Base-by-base conservation (phyloP, 176 grass and related monocot species). In the Otatea glauca region DNA sequence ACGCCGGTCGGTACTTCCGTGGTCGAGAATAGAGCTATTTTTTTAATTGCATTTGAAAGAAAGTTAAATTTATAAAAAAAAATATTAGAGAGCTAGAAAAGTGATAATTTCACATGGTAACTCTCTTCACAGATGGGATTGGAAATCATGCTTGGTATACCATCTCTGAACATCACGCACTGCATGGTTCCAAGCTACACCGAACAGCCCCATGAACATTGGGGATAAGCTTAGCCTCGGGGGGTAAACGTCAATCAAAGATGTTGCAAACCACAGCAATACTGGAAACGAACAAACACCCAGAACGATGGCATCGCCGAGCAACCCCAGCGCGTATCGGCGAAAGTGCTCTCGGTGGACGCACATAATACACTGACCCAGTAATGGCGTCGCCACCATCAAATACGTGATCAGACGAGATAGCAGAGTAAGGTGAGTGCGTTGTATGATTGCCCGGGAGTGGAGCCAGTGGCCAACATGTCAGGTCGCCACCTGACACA, bases 361-460 rank as follows among this genome's bases (percentile, higher is more conserved):
- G 44, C 47, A 32, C 34, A 14, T 17, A 11, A 0, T 43, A 9
- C 27, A 68, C 68, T 35, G 78, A 44, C 50, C 34, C 44, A 27
- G 49, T 4, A 18, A 69, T 76, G 78, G 41, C 71, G 49, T 76
- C 38, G 70, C 78, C 78, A 82, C 86, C 65, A 61, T 21, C 3
- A 37, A 34, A 13, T 54, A 49, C 61, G 62, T 56, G 72, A 44
- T 25, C n/a, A 12, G 62, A 77, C 17, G 34, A 77, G 74, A 21
- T 68, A 3, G 27, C 21, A 4, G 69, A 7, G 4, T 37, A 42
- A 32, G 67, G 59, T 9, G 2, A 74, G 66, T 84, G 68, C 87
- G 87, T 50, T 69, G 29, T 41, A 64, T 77, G 43, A 83, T 81
- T 81, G 78, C 16, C 45, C 51, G 9, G 45, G 55, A 56, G 74